Base-by-base conservation (phyloP, 2,329 filamentous ascomycete species). In the Berkeleyomyces basicola region DNA sequence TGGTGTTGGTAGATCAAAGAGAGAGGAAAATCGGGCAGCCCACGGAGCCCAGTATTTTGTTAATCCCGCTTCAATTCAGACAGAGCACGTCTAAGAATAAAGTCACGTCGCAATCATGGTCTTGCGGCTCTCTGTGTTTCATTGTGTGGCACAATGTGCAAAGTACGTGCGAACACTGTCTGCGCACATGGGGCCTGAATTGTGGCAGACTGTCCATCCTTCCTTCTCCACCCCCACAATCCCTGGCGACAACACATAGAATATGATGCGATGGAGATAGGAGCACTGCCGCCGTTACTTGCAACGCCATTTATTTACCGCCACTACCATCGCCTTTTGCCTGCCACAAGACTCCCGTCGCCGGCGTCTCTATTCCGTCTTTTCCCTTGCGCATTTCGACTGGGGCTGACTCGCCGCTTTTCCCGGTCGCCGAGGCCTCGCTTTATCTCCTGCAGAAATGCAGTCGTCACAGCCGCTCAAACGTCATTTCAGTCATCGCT, bases 401-500 rank as follows among this genome's bases (percentile, higher is more conserved):
- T 43, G n/a, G 10, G 3, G 42, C 36, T 3, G 16, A 11, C n/a
- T 23, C 51, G 33, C 51, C 51, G 33, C 51, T 55, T 55, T 55
- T 55, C 31, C 31, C 51, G 16, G 11, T 55, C 51, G 51, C 51
- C 51, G 33, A 55, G n/a, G n/a, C 51, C 33, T 43, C 42, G 16
- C 49, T 16, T 39, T 16, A 42, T 55, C 31, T n/a, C 49, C 39
- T 36, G 60, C 49, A 59, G 61, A 49, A 42, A 63, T 63, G 61
- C 61, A 58, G 57, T 9, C 43, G 9, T 10, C 55, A 37, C n/a
- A 37, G 23, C 44, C 44, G 43, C 37, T 23, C 16, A 14, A 39
- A 40, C 16, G 23, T 44, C 14, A 23, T 51, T 46, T n/a, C 42
- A 51, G 23, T 53, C 46, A 37, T 55, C 46, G 42, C 10, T 55